Base-by-base conservation (phyloP, 257 asterid species). In the Solanum pimpinellifolium region DNA sequence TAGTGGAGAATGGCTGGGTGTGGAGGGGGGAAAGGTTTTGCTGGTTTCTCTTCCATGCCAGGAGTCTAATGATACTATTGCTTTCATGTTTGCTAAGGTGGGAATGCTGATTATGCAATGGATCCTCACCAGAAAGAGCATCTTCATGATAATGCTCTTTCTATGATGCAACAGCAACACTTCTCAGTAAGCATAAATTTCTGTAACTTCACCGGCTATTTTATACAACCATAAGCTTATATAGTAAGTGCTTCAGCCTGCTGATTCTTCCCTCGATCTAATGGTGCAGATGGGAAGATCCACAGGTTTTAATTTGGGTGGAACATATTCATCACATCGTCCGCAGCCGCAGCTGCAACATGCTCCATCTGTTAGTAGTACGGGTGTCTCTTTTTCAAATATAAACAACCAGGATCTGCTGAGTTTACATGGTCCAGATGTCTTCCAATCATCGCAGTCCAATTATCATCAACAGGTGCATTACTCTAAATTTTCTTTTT, bases 301-400 rank as follows among this genome's bases (percentile, higher is more conserved):
- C 84, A 37, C 97, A 83, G 98, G 96, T 77, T 91, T 93, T 59
- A 91, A 91, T 85, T 94, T 93, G 87, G 96, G 96, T 86, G 97
- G 95, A 73, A 89, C 95, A 14, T 92, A 92, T 90, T 91, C 98
- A 75, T 93, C 99, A 27, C 97, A 94, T 90, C 94, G 92, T 90
- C 98, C 93, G 87, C 99, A 95, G 87, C 97, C 94, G 88, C 95
- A 93, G 88, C 97, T 95, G 76, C 92, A 91, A 86, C 95, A 92
- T 84, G 90, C 93, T 88, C 92, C 99, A 33, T 93, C 98, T 87
- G 69, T 92, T 83, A 95, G 89, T 89, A 92, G 94, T 87, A 87
- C 92, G 5, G 98, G 95, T 59, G 91, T 92, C 82, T 92, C 99
- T 88, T 95, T 91, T 89, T 86, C 90, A 89, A 81, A 94, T 29